Conservation (phyloP, 176 grass and related monocot species). For the Oryza longistaminata region DNA sequence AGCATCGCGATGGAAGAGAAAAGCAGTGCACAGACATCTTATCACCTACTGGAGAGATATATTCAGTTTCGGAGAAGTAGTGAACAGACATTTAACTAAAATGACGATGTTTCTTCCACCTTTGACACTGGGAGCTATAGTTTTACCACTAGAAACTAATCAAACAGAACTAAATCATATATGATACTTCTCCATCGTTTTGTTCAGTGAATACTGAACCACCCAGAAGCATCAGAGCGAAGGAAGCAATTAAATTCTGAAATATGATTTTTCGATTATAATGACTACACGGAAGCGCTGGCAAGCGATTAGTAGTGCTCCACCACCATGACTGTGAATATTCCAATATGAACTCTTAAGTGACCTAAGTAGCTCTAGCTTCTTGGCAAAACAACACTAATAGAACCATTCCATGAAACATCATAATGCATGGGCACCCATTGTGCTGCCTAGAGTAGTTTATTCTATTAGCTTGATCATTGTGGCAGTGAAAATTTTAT, state of each 20-base stretch:
- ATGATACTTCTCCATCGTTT: neutral
- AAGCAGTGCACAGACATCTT: neutral
- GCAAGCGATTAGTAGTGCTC: too few species aligned
- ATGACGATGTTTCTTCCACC: neutral
- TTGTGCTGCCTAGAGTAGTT: neutral
- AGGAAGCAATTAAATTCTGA: neutral
- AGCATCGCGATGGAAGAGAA: neutral
- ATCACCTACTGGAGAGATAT: neutral
- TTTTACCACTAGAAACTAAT: neutral
- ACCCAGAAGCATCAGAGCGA: neutral
- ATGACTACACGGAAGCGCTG: too few species aligned
- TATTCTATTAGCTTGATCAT: constrained; percentile 8
- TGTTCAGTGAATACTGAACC: neutral
- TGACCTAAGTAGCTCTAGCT: neutral
- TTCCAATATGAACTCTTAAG: neutral
- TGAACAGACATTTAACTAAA: neutral
- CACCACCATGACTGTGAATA: neutral
- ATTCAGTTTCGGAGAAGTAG: neutral
- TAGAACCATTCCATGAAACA: neutral
- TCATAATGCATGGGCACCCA: neutral
- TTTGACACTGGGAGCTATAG: neutral
- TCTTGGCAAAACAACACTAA: neutral
- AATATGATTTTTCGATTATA: neutral
- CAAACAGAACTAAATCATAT: neutral
- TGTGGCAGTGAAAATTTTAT: neutral